Evolutionary conservation across 2,329 filamentous ascomycete species (phyloP).

Genomic region (Penicillium sp.): DNA sequence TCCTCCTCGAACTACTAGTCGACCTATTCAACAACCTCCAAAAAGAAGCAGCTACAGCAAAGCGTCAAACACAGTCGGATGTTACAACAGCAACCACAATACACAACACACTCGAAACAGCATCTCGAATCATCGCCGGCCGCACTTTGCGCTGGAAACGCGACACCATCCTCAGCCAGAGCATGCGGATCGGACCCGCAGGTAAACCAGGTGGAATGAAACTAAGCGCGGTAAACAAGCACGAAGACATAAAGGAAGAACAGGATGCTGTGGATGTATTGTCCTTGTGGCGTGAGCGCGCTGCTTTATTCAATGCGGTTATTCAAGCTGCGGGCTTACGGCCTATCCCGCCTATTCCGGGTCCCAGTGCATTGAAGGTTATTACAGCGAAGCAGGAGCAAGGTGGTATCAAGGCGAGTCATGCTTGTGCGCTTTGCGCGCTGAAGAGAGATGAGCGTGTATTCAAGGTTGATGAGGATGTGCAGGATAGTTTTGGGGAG

Average conservation of each 20-base stretch:
- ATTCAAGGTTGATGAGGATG: slow-evolving; percentile 65
- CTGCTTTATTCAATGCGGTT: slow-evolving; percentile 71
- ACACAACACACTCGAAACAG: slow-evolving; percentile 49
- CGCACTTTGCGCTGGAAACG: slow-evolving; percentile 87
- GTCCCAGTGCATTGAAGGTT: slow-evolving; percentile 50
- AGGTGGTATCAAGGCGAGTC: slow-evolving; percentile 69
- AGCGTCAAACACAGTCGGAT: slow-evolving; percentile 39
- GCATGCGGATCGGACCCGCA: slow-evolving; percentile 78
- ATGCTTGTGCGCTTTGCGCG: slow-evolving; percentile 81
- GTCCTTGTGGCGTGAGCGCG: slow-evolving; percentile 69
- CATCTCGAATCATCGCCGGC: slow-evolving; percentile 78
- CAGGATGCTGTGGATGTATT: slow-evolving; percentile 78
- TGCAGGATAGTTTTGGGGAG: slow-evolving; percentile 91
- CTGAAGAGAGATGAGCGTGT: slow-evolving; percentile 84
- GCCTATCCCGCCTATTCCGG: slow-evolving; percentile 67
- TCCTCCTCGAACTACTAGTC: slow-evolving; percentile 75
- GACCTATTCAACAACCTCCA: slow-evolving; percentile 66
- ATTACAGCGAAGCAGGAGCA: slow-evolving; percentile 60
- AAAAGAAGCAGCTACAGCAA: slow-evolving; percentile 62
- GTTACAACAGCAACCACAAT: slow-evolving; percentile 25
- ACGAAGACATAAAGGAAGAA: slow-evolving; percentile 78
- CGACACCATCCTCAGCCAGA: slow-evolving; percentile 78
- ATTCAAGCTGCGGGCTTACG: slow-evolving; percentile 37
- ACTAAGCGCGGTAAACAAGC: slow-evolving; percentile 78
- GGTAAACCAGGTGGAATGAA: slow-evolving; percentile 84